Conservation (phyloP, 805 yeast species). For the Candida bentonensis region DNA sequence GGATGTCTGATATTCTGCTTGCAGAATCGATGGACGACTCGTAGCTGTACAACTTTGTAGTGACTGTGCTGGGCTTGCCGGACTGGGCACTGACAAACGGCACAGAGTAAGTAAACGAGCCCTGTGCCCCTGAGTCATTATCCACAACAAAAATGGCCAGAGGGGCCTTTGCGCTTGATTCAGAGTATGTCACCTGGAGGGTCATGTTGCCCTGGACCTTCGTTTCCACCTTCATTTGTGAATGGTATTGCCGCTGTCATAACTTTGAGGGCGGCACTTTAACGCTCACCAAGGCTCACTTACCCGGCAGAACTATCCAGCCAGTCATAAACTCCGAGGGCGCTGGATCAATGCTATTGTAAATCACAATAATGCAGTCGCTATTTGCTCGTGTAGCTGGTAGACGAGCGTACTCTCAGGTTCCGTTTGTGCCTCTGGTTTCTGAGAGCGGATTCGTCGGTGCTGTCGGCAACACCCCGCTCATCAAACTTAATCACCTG, state of each 20-base stretch:
- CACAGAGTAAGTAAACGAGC: not conserved
- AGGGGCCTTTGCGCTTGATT: not conserved
- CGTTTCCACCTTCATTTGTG: not conserved
- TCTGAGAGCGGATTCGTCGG: conserved; percentile 57
- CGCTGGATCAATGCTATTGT: too few species aligned
- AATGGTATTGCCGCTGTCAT: too few species aligned
- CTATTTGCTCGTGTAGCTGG: not conserved
- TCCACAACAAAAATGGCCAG: not conserved
- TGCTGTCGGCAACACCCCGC: conserved; percentile 90
- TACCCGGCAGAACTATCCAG: too few species aligned
- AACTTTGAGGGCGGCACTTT: too few species aligned
- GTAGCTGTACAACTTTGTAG: not conserved
- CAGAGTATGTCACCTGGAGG: not conserved
- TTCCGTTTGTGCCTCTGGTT: conserved; percentile 50
- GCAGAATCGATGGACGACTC: not conserved
- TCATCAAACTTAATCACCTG: conserved; percentile 45
- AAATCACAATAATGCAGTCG: too few species aligned
- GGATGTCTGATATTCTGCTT: not conserved
- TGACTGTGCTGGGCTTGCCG: not conserved
- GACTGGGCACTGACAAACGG: not conserved
- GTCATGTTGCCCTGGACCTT: not conserved
- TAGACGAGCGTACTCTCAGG: conserved; percentile 2
- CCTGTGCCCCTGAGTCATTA: not conserved
- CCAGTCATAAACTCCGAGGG: too few species aligned
- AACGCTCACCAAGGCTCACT: too few species aligned